Conservation (phyloP, 208 protist species). For the Crithidia expoeki region DNA sequence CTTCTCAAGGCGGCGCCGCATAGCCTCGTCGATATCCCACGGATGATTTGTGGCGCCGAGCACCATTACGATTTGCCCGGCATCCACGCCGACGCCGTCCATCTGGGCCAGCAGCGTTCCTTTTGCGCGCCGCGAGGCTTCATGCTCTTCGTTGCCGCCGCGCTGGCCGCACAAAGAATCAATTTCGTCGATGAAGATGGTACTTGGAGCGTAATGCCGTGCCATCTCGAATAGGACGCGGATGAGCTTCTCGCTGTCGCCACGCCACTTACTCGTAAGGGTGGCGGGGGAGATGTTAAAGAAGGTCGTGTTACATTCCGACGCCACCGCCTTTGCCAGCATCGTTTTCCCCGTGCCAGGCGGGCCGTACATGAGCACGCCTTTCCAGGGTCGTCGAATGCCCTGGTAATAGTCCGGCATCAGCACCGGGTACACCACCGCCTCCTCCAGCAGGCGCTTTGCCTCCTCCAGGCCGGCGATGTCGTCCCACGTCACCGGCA, state of each 20-base stretch:
- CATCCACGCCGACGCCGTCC: conserved; percentile 86
- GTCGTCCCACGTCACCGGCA: conserved; percentile 84
- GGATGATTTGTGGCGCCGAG: conserved; percentile 94
- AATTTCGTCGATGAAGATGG: conserved; percentile 97
- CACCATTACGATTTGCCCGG: conserved; percentile 89
- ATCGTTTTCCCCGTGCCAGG: conserved; percentile 95
- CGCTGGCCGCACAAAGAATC: conserved; percentile 93
- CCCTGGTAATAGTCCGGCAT: conserved; percentile 94
- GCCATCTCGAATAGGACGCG: conserved; percentile 94
- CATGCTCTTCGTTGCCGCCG: conserved; percentile 83
- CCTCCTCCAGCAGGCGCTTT: conserved; percentile 92
- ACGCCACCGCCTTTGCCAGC: conserved; percentile 93
- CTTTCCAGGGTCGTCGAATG: conserved; percentile 92
- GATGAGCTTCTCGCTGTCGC: conserved; percentile 95
- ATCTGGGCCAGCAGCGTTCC: conserved; percentile 99
- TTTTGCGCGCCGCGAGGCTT: conserved; percentile 97
- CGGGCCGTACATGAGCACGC: conserved; percentile 91
- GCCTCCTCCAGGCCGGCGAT: conserved; percentile 91
- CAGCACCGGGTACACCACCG: conserved; percentile 92
- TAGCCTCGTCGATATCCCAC: conserved; percentile 94
- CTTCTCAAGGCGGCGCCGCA: conserved; percentile 92
- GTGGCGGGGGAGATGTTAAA: conserved; percentile 94
- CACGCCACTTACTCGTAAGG: conserved; percentile 94
- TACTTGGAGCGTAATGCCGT: conserved; percentile 86
- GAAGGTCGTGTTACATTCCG: conserved; percentile 93